Evolutionary conservation across 139 green algal genomes (phyloP).

Genomic region (Chlamydomonas schloesseri): DNA sequence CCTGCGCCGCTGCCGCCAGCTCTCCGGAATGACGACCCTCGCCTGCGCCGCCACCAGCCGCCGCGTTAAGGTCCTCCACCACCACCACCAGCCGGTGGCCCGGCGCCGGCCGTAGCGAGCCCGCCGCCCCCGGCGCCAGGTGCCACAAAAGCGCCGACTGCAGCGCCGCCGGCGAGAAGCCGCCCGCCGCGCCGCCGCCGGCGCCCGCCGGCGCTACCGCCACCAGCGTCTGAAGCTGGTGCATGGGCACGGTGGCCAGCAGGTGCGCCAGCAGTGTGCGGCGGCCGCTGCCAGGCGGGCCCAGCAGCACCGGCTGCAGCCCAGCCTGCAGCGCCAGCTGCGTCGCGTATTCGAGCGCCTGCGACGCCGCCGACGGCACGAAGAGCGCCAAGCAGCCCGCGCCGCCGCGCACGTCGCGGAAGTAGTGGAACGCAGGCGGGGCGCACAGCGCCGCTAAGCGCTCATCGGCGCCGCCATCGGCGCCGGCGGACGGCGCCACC

Average conservation of each 20-base stretch:
- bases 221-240: not conserved
- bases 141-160: slow-evolving; percentile 42
- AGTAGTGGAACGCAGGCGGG: slow-evolving; percentile 41
- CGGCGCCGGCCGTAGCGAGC: slow-evolving; percentile 19
- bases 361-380: slow-evolving; percentile 29
- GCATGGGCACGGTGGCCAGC: slow-evolving; percentile 31
- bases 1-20: slow-evolving; percentile 36
- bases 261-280: slow-evolving; percentile 51
- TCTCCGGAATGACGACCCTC: slow-evolving; percentile 1
- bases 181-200: not conserved
- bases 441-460: not conserved
- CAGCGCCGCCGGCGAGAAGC: slow-evolving; percentile 27
- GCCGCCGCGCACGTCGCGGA: slow-evolving; percentile 12
- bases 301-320: slow-evolving; percentile 46
- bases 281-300: slow-evolving; percentile 39
- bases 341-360: slow-evolving; percentile 45
- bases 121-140: not conserved
- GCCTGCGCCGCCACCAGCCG: not conserved
- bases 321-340: slow-evolving; percentile 44
- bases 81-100: slow-evolving; percentile 51
- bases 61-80: slow-evolving; percentile 54
- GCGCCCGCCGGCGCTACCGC: slow-evolving; percentile 7
- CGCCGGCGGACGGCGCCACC: not conserved
- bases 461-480: not conserved
- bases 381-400: slow-evolving; percentile 33